Percentiles rank a stretch among this genome's conserved stretches.
Evolutionary conservation across 768 basidiomycete species (phyloP).

Genomic region (Xerocomellus intermedius): DNA sequence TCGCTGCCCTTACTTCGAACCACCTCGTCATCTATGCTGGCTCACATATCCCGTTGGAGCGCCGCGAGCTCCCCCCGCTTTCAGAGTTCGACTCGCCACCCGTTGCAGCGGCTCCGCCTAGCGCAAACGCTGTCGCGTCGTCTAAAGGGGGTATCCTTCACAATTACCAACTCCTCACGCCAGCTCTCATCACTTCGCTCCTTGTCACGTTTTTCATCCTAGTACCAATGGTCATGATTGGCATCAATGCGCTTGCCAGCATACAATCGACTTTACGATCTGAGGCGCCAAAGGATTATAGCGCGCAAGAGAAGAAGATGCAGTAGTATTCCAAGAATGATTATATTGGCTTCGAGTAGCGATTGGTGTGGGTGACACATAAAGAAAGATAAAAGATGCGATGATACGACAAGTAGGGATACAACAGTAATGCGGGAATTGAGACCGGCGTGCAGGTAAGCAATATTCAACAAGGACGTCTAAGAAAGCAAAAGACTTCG

Average conservation of each 20-base stretch:
- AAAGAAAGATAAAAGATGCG: conserved; percentile 26
- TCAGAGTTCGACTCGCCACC: conserved; percentile 30
- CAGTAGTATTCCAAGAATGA: conserved; percentile 46
- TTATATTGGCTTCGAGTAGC: conserved; percentile 16
- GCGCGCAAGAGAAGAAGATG: conserved; percentile 70
- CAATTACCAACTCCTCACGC: conserved; percentile 75
- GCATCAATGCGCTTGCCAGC: conserved; percentile 64
- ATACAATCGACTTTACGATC: conserved; percentile 69
- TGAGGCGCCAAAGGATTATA: conserved; percentile 65
- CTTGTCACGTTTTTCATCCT: conserved; percentile 66
- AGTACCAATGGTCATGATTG: conserved; percentile 62
- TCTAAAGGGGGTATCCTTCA: conserved; percentile 61
- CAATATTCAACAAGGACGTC: conserved; percentile 10
- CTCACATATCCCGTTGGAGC: conserved; percentile 40
- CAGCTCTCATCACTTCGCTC: conserved; percentile 65
- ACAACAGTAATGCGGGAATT: conserved; percentile 25
- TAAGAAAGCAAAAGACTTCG: conserved; percentile 7
- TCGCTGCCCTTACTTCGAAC: conserved; percentile 51
- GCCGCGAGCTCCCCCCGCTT: conserved; percentile 39
- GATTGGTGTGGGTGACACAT: conserved; percentile 14
- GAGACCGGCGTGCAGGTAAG: conserved; percentile 10
- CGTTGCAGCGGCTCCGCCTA: conserved; percentile 21
- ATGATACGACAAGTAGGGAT: conserved; percentile 28
- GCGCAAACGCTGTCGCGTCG: conserved; percentile 32
- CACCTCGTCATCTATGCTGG: conserved; percentile 70